Conservation (phyloP, 495 filamentous ascomycete species). For the Oleoguttula mirabilis region DNA sequence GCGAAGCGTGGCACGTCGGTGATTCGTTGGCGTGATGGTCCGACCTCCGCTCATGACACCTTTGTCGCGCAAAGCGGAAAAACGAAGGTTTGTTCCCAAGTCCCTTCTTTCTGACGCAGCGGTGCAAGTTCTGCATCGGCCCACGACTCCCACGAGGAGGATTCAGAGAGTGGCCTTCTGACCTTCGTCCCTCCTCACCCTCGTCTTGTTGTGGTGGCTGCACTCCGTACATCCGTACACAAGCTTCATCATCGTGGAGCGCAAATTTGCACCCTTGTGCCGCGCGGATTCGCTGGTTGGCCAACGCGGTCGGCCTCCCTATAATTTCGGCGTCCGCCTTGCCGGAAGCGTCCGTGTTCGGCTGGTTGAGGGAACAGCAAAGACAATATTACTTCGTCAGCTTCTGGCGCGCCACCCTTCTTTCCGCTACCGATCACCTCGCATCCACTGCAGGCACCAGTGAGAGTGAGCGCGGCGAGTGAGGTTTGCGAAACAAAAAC, state of each 20-base stretch:
- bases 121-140: too few species aligned
- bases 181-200: too few species aligned
- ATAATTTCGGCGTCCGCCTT: neutral
- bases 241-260: too few species aligned
- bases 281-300: neutral
- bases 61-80: neutral
- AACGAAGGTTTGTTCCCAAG: neutral
- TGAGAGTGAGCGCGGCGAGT: neutral
- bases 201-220: too few species aligned
- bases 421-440: neutral
- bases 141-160: too few species aligned
- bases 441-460: neutral
- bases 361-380: neutral
- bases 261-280: neutral
- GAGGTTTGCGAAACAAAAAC: neutral
- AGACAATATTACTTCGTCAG: too few species aligned
- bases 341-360: neutral
- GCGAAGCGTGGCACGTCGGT: neutral
- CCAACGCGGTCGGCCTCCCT: neutral
- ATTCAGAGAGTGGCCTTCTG: too few species aligned
- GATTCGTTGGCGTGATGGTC: neutral
- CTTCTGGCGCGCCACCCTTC: neutral
- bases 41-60: neutral
- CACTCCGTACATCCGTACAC: too few species aligned
- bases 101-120: neutral